phyloP scores from a whole-genome alignment of 2,329 filamentous ascomycete genomes.

The Arthrocladium fulminans region DNA sequence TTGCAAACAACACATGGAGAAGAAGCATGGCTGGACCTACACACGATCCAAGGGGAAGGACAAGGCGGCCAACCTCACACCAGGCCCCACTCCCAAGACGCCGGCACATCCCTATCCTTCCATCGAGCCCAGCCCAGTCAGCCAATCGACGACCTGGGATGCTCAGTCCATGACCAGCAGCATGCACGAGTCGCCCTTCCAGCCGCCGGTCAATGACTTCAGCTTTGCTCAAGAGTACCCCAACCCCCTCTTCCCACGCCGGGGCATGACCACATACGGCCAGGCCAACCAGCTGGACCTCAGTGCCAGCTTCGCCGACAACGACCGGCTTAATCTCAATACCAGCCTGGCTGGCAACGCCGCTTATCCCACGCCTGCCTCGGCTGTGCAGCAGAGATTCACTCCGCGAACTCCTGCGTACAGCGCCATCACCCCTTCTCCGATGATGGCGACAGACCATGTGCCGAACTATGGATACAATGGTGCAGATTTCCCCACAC shows the following conservation, averaged over 20 bases:
- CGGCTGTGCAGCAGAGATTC: conserved; percentile 16
- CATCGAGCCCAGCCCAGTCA: conserved; percentile 15
- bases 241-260: conserved; percentile 19
- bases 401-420: conserved; percentile 21
- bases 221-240: conserved; percentile 16
- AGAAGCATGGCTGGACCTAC: conserved; percentile 85
- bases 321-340: conserved; percentile 2
- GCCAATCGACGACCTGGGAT: conserved; percentile 23
- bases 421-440: conserved; percentile 23
- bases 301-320: conserved; percentile 11
- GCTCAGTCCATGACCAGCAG: conserved; percentile 21
- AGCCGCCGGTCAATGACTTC: conserved; percentile 18
- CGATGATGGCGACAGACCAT: conserved; percentile 15
- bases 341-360: conserved; percentile 13
- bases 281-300: conserved; percentile 16
- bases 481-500: conserved; percentile 19
- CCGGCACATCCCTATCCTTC: conserved; percentile 40
- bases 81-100: conserved; percentile 48
- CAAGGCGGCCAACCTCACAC: conserved; percentile 42
- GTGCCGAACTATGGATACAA: conserved; percentile 12
- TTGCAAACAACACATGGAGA: conserved; percentile 99
- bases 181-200: conserved; percentile 18
- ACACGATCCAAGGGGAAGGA: conserved; percentile 87
- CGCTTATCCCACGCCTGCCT: conserved; percentile 13
- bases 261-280: conserved; percentile 6